A percentile compares a stretch with the other conserved stretches of the same genome.
These are phyloP conservation scores for Gonapodya prolifera DNA, from an alignment of 192 early-diverging fungal species.

Conservation along the genomic window DNA sequence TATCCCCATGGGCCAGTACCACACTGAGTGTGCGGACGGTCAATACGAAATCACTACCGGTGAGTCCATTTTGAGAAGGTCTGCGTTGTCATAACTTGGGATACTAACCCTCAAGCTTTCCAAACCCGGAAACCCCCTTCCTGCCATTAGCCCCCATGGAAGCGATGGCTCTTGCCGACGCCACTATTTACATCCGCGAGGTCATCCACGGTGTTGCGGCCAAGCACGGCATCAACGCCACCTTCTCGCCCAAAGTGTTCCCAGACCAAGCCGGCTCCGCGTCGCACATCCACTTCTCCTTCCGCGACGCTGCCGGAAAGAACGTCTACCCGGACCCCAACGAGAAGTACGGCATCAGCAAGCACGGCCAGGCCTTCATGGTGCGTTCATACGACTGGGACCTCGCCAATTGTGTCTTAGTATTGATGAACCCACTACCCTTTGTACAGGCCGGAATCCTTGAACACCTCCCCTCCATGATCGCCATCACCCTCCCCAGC, in stretches of 20 bases:
- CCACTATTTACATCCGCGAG: slow-evolving; percentile 4
- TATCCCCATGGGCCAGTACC: background rate
- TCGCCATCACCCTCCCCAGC: background rate
- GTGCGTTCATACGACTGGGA: background rate
- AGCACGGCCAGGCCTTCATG: slow-evolving; percentile 4
- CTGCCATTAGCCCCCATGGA: background rate
- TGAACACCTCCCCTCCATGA: background rate
- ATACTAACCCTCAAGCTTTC: background rate
- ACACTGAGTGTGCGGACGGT: slow-evolving; percentile 2
- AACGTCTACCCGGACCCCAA: slow-evolving; percentile 7
- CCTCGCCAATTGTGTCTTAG: no score
- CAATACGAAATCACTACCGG: slow-evolving; percentile 6
- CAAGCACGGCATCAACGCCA: slow-evolving; percentile 3
- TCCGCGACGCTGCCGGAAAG: background rate
- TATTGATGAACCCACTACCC: no score
- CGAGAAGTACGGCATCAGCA: background rate
- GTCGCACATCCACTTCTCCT: slow-evolving; percentile 4
- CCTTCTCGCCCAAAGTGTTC: slow-evolving; percentile 6
- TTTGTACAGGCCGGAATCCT: slow-evolving; percentile 1
- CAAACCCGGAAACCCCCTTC: no score
- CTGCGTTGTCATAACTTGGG: background rate
- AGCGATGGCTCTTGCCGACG: slow-evolving; percentile 1
- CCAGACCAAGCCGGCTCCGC: slow-evolving; percentile 1
- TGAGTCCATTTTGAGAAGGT: background rate
- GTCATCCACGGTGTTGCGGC: background rate